Conservation (phyloP, 169 alveolate genomes). For the Babesia gibsoni region DNA sequence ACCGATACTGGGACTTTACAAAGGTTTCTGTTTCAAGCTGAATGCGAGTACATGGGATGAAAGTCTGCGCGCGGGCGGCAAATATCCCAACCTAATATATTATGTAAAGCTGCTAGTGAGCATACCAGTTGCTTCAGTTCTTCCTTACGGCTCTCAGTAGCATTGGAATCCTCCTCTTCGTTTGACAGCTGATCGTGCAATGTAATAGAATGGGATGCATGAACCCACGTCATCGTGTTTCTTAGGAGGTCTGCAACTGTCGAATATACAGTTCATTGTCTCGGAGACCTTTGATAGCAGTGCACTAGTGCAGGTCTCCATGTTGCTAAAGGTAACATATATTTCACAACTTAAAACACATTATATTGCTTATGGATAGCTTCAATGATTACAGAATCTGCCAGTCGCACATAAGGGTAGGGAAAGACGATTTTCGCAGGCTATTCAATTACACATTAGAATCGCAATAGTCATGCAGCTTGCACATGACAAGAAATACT, state of each 20-base stretch:
- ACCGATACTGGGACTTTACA: slow-evolving; percentile 25
- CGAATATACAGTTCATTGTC: slow-evolving; percentile 33
- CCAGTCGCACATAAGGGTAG: too few species aligned
- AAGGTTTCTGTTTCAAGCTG: background rate
- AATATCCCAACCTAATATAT: slow-evolving; percentile 51
- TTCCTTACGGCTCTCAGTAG: slow-evolving; percentile 43
- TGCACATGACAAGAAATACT: too few species aligned
- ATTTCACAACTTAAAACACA: background rate
- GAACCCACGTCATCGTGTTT: slow-evolving; percentile 36
- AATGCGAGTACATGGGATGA: slow-evolving; percentile 28
- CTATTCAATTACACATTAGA: too few species aligned
- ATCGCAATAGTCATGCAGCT: too few species aligned
- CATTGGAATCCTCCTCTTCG: background rate
- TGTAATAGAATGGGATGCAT: too few species aligned
- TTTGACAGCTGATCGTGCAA: background rate
- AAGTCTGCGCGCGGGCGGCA: slow-evolving; percentile 56
- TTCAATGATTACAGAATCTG: too few species aligned
- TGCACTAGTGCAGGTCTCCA: slow-evolving; percentile 34
- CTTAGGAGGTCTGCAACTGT: slow-evolving; percentile 37
- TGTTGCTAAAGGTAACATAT: background rate
- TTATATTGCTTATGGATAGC: too few species aligned
- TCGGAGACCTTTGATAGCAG: slow-evolving; percentile 27
- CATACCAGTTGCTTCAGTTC: slow-evolving; percentile 61
- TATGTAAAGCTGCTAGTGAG: background rate
- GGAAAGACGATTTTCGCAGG: too few species aligned